Evolutionary conservation across 2,329 filamentous ascomycete species (phyloP).

Genomic region (Colletotrichum tofieldiae): DNA sequence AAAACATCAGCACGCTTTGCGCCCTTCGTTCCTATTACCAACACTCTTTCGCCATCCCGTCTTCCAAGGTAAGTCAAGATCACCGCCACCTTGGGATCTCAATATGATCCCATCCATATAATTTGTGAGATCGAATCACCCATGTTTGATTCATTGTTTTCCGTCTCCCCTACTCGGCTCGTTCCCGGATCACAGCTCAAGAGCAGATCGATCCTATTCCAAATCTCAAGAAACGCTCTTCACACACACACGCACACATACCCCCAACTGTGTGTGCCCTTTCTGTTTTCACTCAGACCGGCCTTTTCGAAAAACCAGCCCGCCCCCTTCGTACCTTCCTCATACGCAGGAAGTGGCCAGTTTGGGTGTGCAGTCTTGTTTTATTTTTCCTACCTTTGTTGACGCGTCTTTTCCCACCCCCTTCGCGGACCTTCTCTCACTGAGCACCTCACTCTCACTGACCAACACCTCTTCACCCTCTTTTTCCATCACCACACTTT

Average conservation of each 20-base stretch:
- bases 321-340: constrained; percentile 20
- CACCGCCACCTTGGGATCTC: not conserved
- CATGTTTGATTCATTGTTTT: not conserved
- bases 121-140: not conserved
- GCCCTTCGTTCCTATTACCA: constrained; percentile 15
- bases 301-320: not conserved
- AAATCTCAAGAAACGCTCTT: not conserved
- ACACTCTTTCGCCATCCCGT: constrained; percentile 11
- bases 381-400: constrained; percentile 18
- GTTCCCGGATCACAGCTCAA: not conserved
- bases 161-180: not conserved
- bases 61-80: constrained; percentile 20
- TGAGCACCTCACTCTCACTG: not conserved
- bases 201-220: not conserved
- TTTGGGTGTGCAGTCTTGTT: not conserved
- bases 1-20: constrained; percentile 15
- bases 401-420: constrained; percentile 6
- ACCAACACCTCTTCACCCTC: constrained; percentile 4
- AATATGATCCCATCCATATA: not conserved
- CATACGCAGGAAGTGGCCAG: not conserved
- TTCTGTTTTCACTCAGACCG: not conserved
- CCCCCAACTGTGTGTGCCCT: not conserved
- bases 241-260: not conserved
- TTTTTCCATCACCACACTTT: constrained; percentile 6
- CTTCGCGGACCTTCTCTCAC: constrained; percentile 11